A percentile compares a stretch with the other conserved stretches of the same genome.
Conservation (phyloP, 1,139 yeast genomes). For the Lizanozyma gosingica region DNA sequence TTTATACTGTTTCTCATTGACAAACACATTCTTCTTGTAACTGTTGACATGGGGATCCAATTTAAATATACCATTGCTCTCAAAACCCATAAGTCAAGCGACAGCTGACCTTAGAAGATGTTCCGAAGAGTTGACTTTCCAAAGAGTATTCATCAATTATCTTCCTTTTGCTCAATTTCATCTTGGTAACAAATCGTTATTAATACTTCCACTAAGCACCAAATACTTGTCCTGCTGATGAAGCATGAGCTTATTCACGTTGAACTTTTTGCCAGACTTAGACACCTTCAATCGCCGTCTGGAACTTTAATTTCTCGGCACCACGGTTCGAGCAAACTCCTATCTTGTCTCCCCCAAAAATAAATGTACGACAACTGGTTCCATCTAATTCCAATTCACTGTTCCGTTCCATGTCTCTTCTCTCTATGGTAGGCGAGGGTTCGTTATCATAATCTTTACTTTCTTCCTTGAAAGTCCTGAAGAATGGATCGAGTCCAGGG, state of each 20-base stretch:
- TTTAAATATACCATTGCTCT: constrained; percentile 55
- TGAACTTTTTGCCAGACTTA: constrained; percentile 38
- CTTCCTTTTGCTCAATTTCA: too few species aligned
- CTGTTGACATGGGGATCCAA: constrained; percentile 70
- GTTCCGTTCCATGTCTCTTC: too few species aligned
- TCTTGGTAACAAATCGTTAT: too few species aligned
- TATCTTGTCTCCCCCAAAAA: constrained; percentile 67
- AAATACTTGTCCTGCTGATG: constrained; percentile 65
- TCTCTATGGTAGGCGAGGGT: too few species aligned
- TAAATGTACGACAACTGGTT: constrained; percentile 64
- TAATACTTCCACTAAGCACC: too few species aligned
- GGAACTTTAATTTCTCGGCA: constrained; percentile 44
- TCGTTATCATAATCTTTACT: too few species aligned
- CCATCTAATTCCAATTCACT: constrained; percentile 63
- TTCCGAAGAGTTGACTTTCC: too few species aligned
- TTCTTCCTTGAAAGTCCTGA: too few species aligned
- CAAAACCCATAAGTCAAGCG: constrained; percentile 66
- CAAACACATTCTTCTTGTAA: constrained; percentile 44
- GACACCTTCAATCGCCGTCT: constrained; percentile 59
- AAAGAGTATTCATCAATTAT: too few species aligned
- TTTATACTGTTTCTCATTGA: constrained; percentile 44
- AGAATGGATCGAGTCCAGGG: too few species aligned
- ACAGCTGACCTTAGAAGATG: too few species aligned
- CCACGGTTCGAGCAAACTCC: constrained; percentile 68
- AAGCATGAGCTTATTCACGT: constrained; percentile 62